Conservation (phyloP, 441 rosid species). For the Pelargonium australe region DNA sequence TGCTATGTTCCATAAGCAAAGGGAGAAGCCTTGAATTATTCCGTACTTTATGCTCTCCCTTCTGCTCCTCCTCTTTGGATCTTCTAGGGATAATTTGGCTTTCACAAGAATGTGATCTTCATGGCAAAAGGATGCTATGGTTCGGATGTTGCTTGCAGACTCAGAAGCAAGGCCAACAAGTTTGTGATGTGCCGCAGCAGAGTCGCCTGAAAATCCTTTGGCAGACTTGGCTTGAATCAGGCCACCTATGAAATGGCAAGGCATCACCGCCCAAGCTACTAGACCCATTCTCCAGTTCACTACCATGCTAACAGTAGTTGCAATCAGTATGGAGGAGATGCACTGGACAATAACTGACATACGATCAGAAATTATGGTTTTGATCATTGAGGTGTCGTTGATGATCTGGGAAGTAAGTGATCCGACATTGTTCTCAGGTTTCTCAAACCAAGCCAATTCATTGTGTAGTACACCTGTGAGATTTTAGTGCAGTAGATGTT, state of each 20-base stretch:
- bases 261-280: conserved; percentile 87
- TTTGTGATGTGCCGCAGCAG: conserved; percentile 43
- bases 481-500: conserved; percentile 8
- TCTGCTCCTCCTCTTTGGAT: conserved; percentile 35
- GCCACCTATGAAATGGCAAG: conserved; percentile 76
- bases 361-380: conserved; percentile 53
- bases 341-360: conserved; percentile 70
- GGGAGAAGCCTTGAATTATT: conserved; percentile 57
- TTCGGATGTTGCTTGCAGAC: conserved; percentile 50
- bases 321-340: conserved; percentile 56
- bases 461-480: conserved; percentile 45
- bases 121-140: conserved; percentile 60
- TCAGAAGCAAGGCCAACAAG: conserved; percentile 50
- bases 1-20: conserved; percentile 67
- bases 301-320: conserved; percentile 48
- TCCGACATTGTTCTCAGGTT: conserved; percentile 44
- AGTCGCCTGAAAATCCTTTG: conserved; percentile 58
- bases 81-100: conserved; percentile 37
- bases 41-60: conserved; percentile 50
- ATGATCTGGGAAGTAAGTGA: conserved; percentile 45
- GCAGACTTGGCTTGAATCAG: conserved; percentile 61
- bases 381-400: conserved; percentile 54
- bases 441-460: conserved; percentile 65
- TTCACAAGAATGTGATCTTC: conserved; percentile 46
- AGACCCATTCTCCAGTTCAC: conserved; percentile 62